phyloP scores from a whole-genome alignment of 2,329 filamentous ascomycete species.

The Gaeumannomyces tritici region DNA sequence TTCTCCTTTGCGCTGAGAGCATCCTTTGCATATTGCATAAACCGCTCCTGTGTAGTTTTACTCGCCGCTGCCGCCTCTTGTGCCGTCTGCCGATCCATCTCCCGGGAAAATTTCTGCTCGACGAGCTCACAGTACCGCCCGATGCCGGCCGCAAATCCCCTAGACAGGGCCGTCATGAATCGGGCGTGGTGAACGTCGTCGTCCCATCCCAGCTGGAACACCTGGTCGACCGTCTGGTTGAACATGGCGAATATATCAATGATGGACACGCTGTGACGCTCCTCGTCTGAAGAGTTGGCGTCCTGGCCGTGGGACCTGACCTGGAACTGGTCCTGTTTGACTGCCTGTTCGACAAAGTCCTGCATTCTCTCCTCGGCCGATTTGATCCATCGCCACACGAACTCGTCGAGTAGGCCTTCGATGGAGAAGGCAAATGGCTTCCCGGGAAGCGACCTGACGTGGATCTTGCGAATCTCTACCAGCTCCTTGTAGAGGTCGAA shows the following conservation, averaged over 20 bases:
- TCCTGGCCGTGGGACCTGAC: conserved; percentile 57
- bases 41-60: conserved; percentile 82
- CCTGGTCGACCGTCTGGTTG: conserved; percentile 81
- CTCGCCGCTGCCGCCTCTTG: conserved; percentile 72
- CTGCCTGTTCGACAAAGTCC: conserved; percentile 79
- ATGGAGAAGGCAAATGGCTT: conserved; percentile 78
- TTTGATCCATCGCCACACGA: conserved; percentile 92
- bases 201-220: conserved; percentile 81
- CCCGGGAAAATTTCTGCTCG: conserved; percentile 73
- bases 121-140: conserved; percentile 86
- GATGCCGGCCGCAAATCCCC: conserved; percentile 73
- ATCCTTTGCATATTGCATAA: conserved; percentile 88
- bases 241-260: conserved; percentile 92
- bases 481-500: conserved; percentile 90
- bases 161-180: conserved; percentile 91
- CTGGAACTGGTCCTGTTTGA: conserved; percentile 81
- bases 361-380: conserved; percentile 71
- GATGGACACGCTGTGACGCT: conserved; percentile 86
- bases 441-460: conserved; percentile 62
- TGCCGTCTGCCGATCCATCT: conserved; percentile 87
- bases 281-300: conserved; percentile 60
- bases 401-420: conserved; percentile 76
- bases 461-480: conserved; percentile 73
- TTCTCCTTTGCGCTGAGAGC: conserved; percentile 88
- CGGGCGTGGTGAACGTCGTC: conserved; percentile 89